These are phyloP conservation scores for Herpotrichia juniperi DNA, from an alignment of 2,329 filamentous ascomycete genomes.

Conservation along the genomic window DNA sequence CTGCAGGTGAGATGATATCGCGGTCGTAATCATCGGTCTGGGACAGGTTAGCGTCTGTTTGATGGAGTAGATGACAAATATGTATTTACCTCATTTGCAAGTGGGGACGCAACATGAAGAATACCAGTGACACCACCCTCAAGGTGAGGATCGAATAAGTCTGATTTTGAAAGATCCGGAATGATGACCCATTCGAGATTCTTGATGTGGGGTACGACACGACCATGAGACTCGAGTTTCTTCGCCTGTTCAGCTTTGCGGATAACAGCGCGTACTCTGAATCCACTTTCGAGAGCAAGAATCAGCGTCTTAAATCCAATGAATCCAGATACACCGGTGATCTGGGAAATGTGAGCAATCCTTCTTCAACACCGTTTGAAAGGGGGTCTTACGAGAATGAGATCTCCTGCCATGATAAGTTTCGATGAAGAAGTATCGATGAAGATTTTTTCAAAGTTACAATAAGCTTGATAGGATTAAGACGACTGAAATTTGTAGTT, in stretches of 20 bases:
- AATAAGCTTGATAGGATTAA: conserved; percentile 1
- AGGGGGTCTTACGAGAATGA: conserved; percentile 11
- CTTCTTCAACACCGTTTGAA: conserved; percentile 3
- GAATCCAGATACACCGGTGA: conserved; percentile 13
- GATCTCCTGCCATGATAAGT: conserved; percentile 11
- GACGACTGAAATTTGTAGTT: conserved; percentile 5
- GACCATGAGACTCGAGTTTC: conserved; percentile 6
- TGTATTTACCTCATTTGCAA: conserved; percentile 10
- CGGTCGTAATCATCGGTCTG: conserved; percentile 15
- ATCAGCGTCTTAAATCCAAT: conserved; percentile 16
- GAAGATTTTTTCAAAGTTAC: conserved; percentile 4
- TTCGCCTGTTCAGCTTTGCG: conserved; percentile 14
- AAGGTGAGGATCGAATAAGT: conserved; percentile 12
- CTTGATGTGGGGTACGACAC: conserved; percentile 6
- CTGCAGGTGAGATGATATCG: conserved; percentile 10
- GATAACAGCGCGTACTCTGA: conserved; percentile 12
- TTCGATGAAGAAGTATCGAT: conserved; percentile 6
- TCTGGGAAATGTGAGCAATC: conserved; percentile 10
- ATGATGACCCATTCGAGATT: conserved; percentile 12
- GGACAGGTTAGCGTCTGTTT: conserved; percentile 3
- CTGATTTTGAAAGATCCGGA: conserved; percentile 5
- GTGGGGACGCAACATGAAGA: conserved; percentile 13
- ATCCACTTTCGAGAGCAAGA: conserved; percentile 9
- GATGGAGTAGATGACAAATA: conserved; percentile 1
- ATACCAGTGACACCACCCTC: conserved; percentile 7